Conservation (phyloP, 768 basidiomycete species). For the Trametes cubensis region DNA sequence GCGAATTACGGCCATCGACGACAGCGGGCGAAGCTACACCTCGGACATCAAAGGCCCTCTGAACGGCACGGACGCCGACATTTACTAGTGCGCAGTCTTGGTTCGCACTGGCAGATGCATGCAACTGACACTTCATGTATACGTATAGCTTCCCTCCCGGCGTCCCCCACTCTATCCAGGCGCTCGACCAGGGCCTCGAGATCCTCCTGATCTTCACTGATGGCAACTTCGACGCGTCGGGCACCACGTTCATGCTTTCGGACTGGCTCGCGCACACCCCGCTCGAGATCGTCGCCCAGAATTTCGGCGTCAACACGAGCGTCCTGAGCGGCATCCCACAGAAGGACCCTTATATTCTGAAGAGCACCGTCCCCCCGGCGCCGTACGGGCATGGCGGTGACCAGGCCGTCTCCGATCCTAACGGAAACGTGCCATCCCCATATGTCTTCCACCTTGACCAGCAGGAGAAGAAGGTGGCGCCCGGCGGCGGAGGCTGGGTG, state of each 20-base stretch:
- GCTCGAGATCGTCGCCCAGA: constrained; percentile 33
- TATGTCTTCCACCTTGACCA: constrained; percentile 30
- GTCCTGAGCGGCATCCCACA: constrained; percentile 27
- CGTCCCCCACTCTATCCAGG: constrained; percentile 32
- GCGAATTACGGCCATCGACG: constrained; percentile 31
- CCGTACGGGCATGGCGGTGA: constrained; percentile 24
- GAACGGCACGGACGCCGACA: constrained; percentile 28
- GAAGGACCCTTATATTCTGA: constrained; percentile 32
- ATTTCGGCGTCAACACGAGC: constrained; percentile 29
- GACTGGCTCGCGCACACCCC: constrained; percentile 36
- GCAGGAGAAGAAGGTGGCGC: constrained; percentile 27
- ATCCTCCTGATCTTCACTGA: constrained; percentile 34
- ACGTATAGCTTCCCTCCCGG: constrained; percentile 31
- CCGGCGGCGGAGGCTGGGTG: constrained; percentile 32
- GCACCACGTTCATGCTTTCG: constrained; percentile 36
- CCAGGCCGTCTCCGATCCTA: constrained; percentile 26
- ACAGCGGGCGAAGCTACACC: constrained; percentile 28
- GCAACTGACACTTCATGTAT: background rate
- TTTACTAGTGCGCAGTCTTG: constrained; percentile 29
- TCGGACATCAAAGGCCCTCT: constrained; percentile 30
- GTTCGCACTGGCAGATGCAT: background rate
- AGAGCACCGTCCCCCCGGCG: constrained; percentile 25
- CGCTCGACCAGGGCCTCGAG: constrained; percentile 32
- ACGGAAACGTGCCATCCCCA: constrained; percentile 24
- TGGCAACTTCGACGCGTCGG: constrained; percentile 34